phyloP scores from a whole-genome alignment of 441 rosid species.

The Pelargonium australe region DNA sequence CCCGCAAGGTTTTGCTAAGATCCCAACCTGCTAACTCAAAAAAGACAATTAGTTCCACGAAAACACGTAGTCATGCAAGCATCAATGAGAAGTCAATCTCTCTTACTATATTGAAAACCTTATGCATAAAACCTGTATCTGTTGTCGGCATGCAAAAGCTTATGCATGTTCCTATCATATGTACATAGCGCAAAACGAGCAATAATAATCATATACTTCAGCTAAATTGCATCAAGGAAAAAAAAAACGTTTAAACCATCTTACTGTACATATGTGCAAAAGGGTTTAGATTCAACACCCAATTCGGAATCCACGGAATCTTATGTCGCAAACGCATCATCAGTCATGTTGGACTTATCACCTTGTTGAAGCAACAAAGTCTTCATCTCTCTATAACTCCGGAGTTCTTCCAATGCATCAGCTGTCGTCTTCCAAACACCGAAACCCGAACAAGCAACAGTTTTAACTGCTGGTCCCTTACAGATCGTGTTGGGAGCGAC shows the following conservation, averaged over 20 bases:
- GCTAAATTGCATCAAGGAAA: background rate
- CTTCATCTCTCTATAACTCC: conserved; percentile 57
- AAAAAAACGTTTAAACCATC: conserved; percentile 16
- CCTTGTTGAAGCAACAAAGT: conserved; percentile 50
- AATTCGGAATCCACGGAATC: conserved; percentile 14
- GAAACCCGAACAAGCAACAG: conserved; percentile 34
- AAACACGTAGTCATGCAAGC: too few species aligned
- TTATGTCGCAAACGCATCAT: conserved; percentile 15
- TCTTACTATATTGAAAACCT: too few species aligned
- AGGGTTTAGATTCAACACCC: conserved; percentile 13
- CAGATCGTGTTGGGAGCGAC: conserved; percentile 12
- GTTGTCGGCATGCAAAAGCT: too few species aligned
- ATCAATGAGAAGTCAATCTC: too few species aligned
- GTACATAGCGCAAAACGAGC: background rate
- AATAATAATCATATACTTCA: background rate
- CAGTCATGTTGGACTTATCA: conserved; percentile 25
- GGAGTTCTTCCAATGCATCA: conserved; percentile 85
- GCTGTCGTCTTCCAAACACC: conserved; percentile 61
- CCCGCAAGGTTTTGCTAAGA: too few species aligned
- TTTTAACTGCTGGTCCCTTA: conserved; percentile 25
- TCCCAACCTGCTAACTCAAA: too few species aligned
- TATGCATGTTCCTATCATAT: background rate
- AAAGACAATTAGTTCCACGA: too few species aligned
- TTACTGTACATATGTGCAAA: conserved; percentile 27
- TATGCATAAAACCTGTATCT: too few species aligned